Evolutionary conservation across 2,329 filamentous ascomycete species (phyloP).

Genomic region (Phaeoacremonium minimum): DNA sequence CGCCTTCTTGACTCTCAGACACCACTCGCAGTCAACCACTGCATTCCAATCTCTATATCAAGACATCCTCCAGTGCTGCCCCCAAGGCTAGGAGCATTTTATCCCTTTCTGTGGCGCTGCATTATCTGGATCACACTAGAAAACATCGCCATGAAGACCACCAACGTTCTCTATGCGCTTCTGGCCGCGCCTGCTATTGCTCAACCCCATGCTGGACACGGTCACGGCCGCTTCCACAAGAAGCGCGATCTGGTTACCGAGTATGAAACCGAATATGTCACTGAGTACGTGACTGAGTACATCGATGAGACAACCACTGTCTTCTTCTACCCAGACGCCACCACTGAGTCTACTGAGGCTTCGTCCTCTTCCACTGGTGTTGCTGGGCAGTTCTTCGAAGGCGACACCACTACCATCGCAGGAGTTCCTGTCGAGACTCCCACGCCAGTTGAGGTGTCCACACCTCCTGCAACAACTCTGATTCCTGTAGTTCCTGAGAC

Average conservation of each 20-base stretch:
- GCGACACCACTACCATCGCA: conserved; percentile 15
- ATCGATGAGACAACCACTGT: conserved; percentile 45
- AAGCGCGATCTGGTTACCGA: conserved; percentile 41
- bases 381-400: conserved; percentile 24
- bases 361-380: conserved; percentile 14
- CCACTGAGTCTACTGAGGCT: conserved; percentile 12
- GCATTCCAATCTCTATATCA: too few species aligned
- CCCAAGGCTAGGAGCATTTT: too few species aligned
- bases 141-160: conserved; percentile 38
- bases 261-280: conserved; percentile 44
- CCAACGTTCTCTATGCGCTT: conserved; percentile 31
- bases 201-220: conserved; percentile 42
- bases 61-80: too few species aligned
- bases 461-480: not conserved
- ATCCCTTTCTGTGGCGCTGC: too few species aligned
- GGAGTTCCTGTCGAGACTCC: conserved; percentile 18
- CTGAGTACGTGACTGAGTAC: conserved; percentile 42
- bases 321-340: conserved; percentile 30
- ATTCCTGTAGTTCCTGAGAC: conserved; percentile 14
- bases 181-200: conserved; percentile 42
- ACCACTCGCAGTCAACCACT: too few species aligned
- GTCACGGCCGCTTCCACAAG: conserved; percentile 29
- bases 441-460: conserved; percentile 4
- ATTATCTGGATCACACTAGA: too few species aligned
- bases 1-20: too few species aligned